These are phyloP conservation scores for Trichoderma aggressivum DNA, from an alignment of 2,329 filamentous ascomycete species.

Conservation along the genomic window DNA sequence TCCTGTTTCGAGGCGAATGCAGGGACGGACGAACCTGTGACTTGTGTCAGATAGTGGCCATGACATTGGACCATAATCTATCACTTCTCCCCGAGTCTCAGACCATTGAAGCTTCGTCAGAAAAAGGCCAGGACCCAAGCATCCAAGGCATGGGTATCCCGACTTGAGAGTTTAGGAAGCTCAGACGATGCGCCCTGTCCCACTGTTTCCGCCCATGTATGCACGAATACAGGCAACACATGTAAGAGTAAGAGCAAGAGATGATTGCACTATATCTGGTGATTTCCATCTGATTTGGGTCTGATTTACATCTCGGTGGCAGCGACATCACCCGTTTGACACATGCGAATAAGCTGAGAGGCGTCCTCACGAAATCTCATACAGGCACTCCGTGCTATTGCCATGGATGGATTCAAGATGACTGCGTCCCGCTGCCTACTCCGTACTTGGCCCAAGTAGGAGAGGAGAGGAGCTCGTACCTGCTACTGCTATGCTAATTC, in stretches of 20 bases:
- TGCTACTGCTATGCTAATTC: no score
- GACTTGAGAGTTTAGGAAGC: not conserved
- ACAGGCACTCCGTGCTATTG: not conserved
- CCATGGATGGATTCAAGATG: not conserved
- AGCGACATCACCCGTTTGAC: not conserved
- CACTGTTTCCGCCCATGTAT: not conserved
- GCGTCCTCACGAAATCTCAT: not conserved
- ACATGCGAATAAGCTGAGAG: constrained; percentile 16
- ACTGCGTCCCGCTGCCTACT: not conserved
- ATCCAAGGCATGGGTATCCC: constrained; percentile 8
- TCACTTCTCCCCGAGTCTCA: not conserved
- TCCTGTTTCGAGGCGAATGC: not conserved
- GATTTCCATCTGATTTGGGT: not conserved
- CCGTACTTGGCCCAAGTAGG: not conserved
- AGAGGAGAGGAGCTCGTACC: no score
- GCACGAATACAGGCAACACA: not conserved
- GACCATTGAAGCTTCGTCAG: constrained; percentile 14
- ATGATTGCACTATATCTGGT: not conserved
- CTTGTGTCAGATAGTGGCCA: not conserved
- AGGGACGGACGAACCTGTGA: not conserved
- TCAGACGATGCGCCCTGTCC: constrained; percentile 10
- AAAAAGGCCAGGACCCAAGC: constrained; percentile 1
- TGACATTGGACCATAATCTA: not conserved
- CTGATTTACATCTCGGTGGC: not conserved
- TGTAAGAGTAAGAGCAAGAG: not conserved